A percentile compares a stretch with the other conserved stretches of the same genome.
These are phyloP conservation scores for Dendrothele bispora DNA, from an alignment of 768 basidiomycete species.

Conservation along the genomic window DNA sequence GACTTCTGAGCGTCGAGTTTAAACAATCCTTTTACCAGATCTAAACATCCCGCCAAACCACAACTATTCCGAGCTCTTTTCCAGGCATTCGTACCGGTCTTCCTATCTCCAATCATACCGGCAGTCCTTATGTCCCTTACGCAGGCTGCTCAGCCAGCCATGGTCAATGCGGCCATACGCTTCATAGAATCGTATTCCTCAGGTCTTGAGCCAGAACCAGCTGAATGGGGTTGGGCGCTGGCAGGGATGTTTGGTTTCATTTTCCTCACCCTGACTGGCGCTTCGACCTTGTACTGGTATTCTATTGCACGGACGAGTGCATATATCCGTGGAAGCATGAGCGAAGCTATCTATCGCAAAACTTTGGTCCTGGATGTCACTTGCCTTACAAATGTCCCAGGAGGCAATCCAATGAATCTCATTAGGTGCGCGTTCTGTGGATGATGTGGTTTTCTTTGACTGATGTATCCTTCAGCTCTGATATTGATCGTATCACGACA, in stretches of 20 bases:
- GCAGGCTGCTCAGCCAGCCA: constrained; percentile 12
- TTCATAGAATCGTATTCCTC: constrained; percentile 10
- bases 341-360: constrained; percentile 12
- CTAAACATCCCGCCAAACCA: constrained; percentile 7
- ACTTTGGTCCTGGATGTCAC: constrained; percentile 11
- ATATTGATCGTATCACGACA: constrained; percentile 13
- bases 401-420: constrained; percentile 13
- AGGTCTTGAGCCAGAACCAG: constrained; percentile 7
- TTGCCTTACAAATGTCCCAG: constrained; percentile 7
- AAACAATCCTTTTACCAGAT: no score
- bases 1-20: background rate
- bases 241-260: constrained; percentile 10
- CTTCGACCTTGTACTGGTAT: constrained; percentile 12
- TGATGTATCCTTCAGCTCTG: constrained; percentile 1
- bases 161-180: constrained; percentile 13
- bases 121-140: constrained; percentile 9
- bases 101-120: constrained; percentile 11
- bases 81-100: constrained; percentile 9
- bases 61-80: constrained; percentile 10
- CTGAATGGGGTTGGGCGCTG: constrained; percentile 12
- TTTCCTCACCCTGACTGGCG: constrained; percentile 9
- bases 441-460: background rate
- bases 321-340: constrained; percentile 11
- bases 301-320: constrained; percentile 11
- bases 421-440: constrained; percentile 6